Conservation (phyloP, 2,329 filamentous ascomycete species). For the Penicillium brasilianum region DNA sequence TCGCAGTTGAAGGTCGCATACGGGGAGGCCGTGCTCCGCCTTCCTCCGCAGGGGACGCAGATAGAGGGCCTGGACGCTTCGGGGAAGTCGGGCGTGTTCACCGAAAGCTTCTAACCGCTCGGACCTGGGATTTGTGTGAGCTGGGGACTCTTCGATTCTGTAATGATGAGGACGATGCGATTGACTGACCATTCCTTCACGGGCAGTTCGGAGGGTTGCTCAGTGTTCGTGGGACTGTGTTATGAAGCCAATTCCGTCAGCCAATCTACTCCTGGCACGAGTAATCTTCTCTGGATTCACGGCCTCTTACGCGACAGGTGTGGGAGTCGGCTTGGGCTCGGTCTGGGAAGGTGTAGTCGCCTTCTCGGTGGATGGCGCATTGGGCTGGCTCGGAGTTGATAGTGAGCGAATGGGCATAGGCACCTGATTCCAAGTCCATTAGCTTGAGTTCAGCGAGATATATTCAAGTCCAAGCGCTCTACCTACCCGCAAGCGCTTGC, state of each 20-base stretch:
- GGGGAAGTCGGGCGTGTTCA: conserved; percentile 65
- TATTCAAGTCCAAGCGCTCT: neutral
- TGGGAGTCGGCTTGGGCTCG: conserved; percentile 8
- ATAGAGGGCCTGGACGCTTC: conserved; percentile 83
- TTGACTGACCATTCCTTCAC: conserved; percentile 40
- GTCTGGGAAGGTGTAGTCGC: conserved; percentile 17
- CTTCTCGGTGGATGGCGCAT: conserved; percentile 21
- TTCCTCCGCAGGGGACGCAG: conserved; percentile 79
- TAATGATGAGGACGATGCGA: neutral
- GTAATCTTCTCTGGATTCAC: neutral
- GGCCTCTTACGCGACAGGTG: conserved; percentile 20
- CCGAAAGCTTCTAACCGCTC: conserved; percentile 43
- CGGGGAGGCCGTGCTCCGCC: conserved; percentile 76
- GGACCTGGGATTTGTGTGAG: conserved; percentile 35
- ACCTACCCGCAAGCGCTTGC: conserved; percentile 32
- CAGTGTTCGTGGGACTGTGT: conserved; percentile 21
- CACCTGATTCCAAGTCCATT: conserved; percentile 13
- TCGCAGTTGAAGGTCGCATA: conserved; percentile 89
- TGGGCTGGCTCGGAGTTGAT: conserved; percentile 28
- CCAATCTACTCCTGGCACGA: neutral
- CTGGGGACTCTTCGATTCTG: neutral
- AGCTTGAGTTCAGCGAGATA: neutral
- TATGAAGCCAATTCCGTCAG: conserved; percentile 13
- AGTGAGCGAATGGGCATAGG: conserved; percentile 26
- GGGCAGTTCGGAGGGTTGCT: conserved; percentile 20